These are phyloP conservation scores for Candida sonorensis DNA, from an alignment of 805 yeast species.

Conservation along the genomic window DNA sequence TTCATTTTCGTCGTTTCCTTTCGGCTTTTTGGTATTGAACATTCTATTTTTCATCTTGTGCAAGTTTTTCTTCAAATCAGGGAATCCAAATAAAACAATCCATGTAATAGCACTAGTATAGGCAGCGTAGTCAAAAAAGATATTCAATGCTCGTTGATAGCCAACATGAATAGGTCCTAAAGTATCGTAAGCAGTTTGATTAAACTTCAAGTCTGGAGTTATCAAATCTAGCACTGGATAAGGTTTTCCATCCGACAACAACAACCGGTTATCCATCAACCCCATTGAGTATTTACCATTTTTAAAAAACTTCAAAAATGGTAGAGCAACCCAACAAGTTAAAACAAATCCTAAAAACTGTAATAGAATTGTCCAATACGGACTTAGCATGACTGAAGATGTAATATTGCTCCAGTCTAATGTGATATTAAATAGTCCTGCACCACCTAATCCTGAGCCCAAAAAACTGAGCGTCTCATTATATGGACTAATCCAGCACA, in stretches of 20 bases:
- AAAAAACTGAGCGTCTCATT: conserved; percentile 35
- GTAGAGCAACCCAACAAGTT: conserved; percentile 44
- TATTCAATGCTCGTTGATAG: conserved; percentile 42
- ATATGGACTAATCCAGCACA: conserved; percentile 43
- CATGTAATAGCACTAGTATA: conserved; percentile 42
- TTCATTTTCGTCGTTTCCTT: background rate
- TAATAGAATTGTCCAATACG: conserved; percentile 46
- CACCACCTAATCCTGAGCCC: conserved; percentile 48
- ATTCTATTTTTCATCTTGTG: conserved; percentile 4
- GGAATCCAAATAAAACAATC: conserved; percentile 28
- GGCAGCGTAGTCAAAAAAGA: conserved; percentile 48
- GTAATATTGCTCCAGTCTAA: conserved; percentile 51
- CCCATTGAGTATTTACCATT: conserved; percentile 30
- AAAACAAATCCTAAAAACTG: conserved; percentile 40
- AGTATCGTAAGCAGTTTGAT: conserved; percentile 37
- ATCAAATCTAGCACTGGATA: conserved; percentile 38
- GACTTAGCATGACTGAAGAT: conserved; percentile 40
- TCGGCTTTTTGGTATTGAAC: too few relatives aligned
- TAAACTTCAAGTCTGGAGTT: conserved; percentile 33
- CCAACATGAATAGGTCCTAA: conserved; percentile 43
- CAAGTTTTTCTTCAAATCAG: conserved; percentile 14
- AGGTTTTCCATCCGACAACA: conserved; percentile 29
- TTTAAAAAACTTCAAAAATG: conserved; percentile 36
- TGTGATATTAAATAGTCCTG: conserved; percentile 42
- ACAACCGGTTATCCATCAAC: conserved; percentile 40